phyloP scores from a whole-genome alignment of 768 basidiomycete species.

The Russula dissimulans region DNA sequence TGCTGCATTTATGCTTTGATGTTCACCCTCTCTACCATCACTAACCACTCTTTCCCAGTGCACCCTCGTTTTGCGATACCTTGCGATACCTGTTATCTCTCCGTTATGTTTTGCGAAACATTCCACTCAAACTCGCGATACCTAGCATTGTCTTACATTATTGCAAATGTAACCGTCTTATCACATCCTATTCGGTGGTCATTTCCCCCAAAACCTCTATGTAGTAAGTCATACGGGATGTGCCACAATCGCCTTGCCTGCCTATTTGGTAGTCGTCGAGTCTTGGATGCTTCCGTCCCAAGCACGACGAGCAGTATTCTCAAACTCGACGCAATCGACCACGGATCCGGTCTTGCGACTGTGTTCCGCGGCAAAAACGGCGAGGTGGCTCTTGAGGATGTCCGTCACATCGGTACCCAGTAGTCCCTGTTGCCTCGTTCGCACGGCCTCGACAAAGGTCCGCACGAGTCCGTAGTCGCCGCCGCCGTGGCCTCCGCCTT shows the following conservation, averaged over 20 bases:
- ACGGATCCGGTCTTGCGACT: slow-evolving; percentile 61
- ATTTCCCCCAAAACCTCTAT: background rate
- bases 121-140: slow-evolving; percentile 6
- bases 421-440: slow-evolving; percentile 47
- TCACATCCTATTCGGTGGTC: background rate
- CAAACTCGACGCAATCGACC: slow-evolving; percentile 62
- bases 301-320: slow-evolving; percentile 37
- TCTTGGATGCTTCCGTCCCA: slow-evolving; percentile 8
- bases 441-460: slow-evolving; percentile 70
- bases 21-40: background rate
- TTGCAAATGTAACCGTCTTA: slow-evolving; percentile 11
- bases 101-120: slow-evolving; percentile 2
- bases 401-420: slow-evolving; percentile 62
- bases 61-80: slow-evolving; percentile 19
- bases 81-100: slow-evolving; percentile 14
- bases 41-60: background rate
- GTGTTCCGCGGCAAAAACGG: slow-evolving; percentile 82
- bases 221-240: background rate
- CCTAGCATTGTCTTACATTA: slow-evolving; percentile 10
- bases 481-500: slow-evolving; percentile 75
- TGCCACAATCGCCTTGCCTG: background rate
- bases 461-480: slow-evolving; percentile 72
- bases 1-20: slow-evolving; percentile 13
- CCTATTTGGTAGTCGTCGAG: background rate
- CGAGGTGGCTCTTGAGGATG: slow-evolving; percentile 67